A percentile compares a stretch with the other conserved stretches of the same genome.
phyloP scores from a whole-genome alignment of 768 basidiomycete species.

The Tylopilus felleus region DNA sequence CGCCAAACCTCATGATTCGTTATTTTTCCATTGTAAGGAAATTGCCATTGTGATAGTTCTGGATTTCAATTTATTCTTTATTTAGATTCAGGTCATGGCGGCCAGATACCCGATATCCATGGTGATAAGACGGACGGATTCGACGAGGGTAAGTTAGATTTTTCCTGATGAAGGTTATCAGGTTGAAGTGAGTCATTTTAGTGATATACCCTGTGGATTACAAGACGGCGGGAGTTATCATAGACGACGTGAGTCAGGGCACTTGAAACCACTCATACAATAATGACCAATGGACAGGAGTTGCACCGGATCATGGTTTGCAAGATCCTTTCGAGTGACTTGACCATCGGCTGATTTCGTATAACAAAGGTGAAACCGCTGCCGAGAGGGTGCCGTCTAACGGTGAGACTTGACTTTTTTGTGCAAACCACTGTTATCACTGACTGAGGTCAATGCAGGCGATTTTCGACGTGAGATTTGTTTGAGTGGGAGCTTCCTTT shows the following conservation, averaged over 20 bases:
- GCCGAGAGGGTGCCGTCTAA: slow-evolving; percentile 66
- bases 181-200: slow-evolving; percentile 20
- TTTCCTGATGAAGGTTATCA: background rate
- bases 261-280: background rate
- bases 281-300: slow-evolving; percentile 25
- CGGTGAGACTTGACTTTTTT: slow-evolving; percentile 33
- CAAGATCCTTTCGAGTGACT: background rate
- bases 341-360: background rate
- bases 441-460: slow-evolving; percentile 20
- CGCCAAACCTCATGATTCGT: slow-evolving; percentile 66
- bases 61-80: background rate
- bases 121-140: slow-evolving; percentile 79
- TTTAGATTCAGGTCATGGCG: slow-evolving; percentile 92
- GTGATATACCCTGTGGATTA: slow-evolving; percentile 91
- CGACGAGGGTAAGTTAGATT: slow-evolving; percentile 61
- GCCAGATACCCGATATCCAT: slow-evolving; percentile 73
- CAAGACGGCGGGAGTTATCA: slow-evolving; percentile 68
- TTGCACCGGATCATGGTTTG: slow-evolving; percentile 43
- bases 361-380: slow-evolving; percentile 44
- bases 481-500: background rate
- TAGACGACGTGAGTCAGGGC: slow-evolving; percentile 63
- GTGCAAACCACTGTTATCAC: background rate
- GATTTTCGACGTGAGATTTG: slow-evolving; percentile 48
- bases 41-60: background rate
- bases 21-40: slow-evolving; percentile 68